These are phyloP conservation scores for Discostella stelligera DNA, from an alignment of 352 stramenopile genomes.

Conservation along the genomic window DNA sequence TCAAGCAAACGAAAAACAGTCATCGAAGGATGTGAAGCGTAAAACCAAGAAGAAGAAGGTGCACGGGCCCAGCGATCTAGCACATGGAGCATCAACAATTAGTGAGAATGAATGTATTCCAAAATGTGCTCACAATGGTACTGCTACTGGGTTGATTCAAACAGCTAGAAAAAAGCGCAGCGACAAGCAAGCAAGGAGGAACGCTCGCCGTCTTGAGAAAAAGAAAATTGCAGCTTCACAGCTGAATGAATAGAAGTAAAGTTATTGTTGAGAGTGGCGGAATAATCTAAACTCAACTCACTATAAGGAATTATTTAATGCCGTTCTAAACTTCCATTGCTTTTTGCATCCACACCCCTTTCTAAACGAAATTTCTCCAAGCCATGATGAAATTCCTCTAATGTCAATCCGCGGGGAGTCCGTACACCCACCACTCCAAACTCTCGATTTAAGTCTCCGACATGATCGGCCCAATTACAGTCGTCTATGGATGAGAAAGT, in stretches of 20 bases:
- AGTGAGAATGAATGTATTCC: not conserved
- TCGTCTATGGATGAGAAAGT: conserved; percentile 29
- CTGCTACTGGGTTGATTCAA: not conserved
- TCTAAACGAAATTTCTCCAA: conserved; percentile 40
- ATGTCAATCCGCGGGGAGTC: conserved; percentile 49
- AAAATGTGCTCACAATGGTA: too few relatives aligned
- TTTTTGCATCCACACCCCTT: not conserved
- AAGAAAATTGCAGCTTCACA: conserved; percentile 1
- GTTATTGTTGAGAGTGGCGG: not conserved
- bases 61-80: not conserved
- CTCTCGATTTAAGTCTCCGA: conserved; percentile 33
- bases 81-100: conserved; percentile 13
- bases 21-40: conserved; percentile 45
- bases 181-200: conserved; percentile 36
- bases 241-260: not conserved
- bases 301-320: not conserved
- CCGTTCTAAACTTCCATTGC: not conserved
- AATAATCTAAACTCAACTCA: not conserved
- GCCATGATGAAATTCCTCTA: conserved; percentile 47
- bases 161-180: conserved; percentile 6
- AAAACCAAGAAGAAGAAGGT: conserved; percentile 49
- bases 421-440: conserved; percentile 53
- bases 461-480: conserved; percentile 71
- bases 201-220: conserved; percentile 28
- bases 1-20: conserved; percentile 37